Percentiles rank a stretch among this genome's conserved stretches.
Evolutionary conservation across 2,329 filamentous ascomycete genomes (phyloP).

Genomic region (Fusarium pseudograminearum): DNA sequence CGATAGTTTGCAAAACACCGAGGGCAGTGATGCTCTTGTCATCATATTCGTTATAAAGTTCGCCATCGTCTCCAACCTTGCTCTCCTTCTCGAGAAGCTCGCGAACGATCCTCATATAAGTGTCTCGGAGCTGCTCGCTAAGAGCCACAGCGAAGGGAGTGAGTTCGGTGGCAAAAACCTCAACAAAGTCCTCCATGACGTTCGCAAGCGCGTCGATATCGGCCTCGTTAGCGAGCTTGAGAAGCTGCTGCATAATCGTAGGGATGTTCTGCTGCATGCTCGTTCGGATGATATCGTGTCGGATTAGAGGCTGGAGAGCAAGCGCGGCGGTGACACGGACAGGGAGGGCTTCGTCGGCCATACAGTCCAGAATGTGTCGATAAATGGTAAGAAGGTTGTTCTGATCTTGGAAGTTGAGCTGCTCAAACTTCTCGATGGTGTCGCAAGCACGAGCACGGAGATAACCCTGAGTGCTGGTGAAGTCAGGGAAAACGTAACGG

Average conservation of each 20-base stretch:
- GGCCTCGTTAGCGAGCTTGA: constrained; percentile 97
- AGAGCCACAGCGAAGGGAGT: constrained; percentile 97
- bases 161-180: constrained; percentile 96
- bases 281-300: constrained; percentile 91
- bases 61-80: constrained; percentile 79
- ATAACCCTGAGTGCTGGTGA: constrained; percentile 91
- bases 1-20: constrained; percentile 96
- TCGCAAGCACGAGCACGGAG: constrained; percentile 95
- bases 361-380: constrained; percentile 94
- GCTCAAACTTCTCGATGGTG: constrained; percentile 97
- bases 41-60: constrained; percentile 90
- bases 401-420: constrained; percentile 94
- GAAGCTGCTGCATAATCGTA: constrained; percentile 98
- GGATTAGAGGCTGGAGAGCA: constrained; percentile 92
- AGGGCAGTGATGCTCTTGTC: constrained; percentile 99
- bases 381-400: constrained; percentile 98
- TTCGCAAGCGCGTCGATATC: constrained; percentile 97
- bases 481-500: constrained; percentile 97
- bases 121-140: constrained; percentile 95
- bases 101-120: constrained; percentile 91
- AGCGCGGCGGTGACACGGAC: constrained; percentile 95
- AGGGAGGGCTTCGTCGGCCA: constrained; percentile 93
- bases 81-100: constrained; percentile 91
- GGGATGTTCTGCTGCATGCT: constrained; percentile 99
- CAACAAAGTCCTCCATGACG: constrained; percentile 99